A percentile compares a stretch with the other conserved stretches of the same genome.
Conservation (phyloP, 2,329 filamentous ascomycete genomes). For the Cordyceps cateniannulata region DNA sequence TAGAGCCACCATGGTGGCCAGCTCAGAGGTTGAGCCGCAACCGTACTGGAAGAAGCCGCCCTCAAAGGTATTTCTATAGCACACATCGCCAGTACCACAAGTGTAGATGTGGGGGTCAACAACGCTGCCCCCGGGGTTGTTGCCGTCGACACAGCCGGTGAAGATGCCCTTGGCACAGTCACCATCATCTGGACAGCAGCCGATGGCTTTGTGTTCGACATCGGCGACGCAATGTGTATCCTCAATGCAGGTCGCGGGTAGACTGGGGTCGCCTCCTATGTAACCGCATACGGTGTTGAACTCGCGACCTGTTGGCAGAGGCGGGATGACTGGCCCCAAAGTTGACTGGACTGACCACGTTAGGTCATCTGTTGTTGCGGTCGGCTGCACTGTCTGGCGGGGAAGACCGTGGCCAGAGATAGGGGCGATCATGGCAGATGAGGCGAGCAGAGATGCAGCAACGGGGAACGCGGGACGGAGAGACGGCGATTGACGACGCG, state of each 20-base stretch:
- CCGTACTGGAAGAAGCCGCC: slow-evolving; percentile 52
- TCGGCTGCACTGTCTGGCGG: slow-evolving; percentile 26
- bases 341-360: slow-evolving; percentile 32
- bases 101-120: slow-evolving; percentile 52
- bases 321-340: slow-evolving; percentile 30
- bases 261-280: slow-evolving; percentile 42
- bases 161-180: slow-evolving; percentile 50
- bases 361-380: slow-evolving; percentile 23
- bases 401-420: slow-evolving; percentile 25
- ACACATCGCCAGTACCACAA: slow-evolving; percentile 44
- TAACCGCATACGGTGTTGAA: slow-evolving; percentile 53
- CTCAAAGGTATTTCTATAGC: slow-evolving; percentile 49
- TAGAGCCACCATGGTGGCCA: slow-evolving; percentile 43
- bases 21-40: slow-evolving; percentile 41
- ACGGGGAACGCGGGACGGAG: background rate
- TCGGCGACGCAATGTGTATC: slow-evolving; percentile 55
- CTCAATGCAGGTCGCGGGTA: slow-evolving; percentile 50
- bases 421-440: slow-evolving; percentile 22
- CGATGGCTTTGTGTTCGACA: slow-evolving; percentile 40
- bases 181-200: slow-evolving; percentile 48
- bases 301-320: slow-evolving; percentile 34
- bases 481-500: background rate
- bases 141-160: slow-evolving; percentile 49
- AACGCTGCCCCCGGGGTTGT: slow-evolving; percentile 42
- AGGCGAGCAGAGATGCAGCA: slow-evolving; percentile 16